Evolutionary conservation across 208 protist species (phyloP).

Genomic region (Entamoeba moshkovskii): DNA sequence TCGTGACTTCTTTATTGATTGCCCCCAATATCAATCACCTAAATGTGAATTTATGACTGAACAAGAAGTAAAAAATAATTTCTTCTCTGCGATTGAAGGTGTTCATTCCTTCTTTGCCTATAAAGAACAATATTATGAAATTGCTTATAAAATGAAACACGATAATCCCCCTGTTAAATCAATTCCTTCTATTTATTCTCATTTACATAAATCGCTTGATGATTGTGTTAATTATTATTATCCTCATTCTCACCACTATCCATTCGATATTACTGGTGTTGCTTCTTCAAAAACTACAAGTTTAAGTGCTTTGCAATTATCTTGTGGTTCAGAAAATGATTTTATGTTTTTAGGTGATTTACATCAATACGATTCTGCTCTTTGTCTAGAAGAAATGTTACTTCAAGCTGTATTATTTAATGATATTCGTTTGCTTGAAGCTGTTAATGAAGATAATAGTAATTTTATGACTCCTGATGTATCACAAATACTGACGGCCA

Average conservation of each 20-base stretch:
- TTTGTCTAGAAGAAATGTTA: background rate
- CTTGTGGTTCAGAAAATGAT: background rate
- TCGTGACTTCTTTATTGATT: background rate
- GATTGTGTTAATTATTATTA: background rate
- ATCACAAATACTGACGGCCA: background rate
- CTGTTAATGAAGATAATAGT: background rate
- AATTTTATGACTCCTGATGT: background rate
- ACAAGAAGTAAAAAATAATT: background rate
- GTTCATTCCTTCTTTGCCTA: background rate
- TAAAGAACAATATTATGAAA: background rate
- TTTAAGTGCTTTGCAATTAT: background rate
- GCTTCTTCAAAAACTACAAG: background rate
- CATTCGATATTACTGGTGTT: background rate
- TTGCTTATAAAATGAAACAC: background rate
- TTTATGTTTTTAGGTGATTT: background rate
- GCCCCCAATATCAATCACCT: background rate
- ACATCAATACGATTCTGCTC: background rate
- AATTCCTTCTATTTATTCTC: background rate
- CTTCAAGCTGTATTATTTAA: background rate
- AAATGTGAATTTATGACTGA: background rate
- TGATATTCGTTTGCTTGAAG: background rate
- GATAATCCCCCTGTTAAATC: background rate
- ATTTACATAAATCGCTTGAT: background rate
- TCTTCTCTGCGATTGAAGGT: background rate
- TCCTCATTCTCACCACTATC: background rate